Evolutionary conservation across 2,329 filamentous ascomycete genomes (phyloP).

Genomic region (Phaeosphaeria sp.): DNA sequence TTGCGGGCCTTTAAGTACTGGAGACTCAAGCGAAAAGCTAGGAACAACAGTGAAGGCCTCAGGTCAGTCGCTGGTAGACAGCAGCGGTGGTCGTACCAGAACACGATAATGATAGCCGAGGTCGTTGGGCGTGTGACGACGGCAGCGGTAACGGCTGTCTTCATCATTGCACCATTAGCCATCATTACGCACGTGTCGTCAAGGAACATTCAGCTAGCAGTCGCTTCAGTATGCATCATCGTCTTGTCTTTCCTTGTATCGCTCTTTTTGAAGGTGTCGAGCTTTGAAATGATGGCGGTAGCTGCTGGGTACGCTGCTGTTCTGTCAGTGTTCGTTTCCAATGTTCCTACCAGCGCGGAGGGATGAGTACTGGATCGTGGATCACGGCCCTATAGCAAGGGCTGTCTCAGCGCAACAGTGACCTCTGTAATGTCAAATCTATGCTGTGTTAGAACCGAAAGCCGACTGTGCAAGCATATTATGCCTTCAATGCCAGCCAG

Average conservation of each 20-base stretch:
- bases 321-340: constrained; percentile 26
- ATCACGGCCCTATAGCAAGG: too few species aligned
- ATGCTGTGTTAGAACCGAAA: too few species aligned
- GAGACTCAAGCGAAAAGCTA: constrained; percentile 15
- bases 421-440: too few species aligned
- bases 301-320: constrained; percentile 29
- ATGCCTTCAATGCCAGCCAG: too few species aligned
- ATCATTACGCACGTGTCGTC: constrained; percentile 23
- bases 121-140: constrained; percentile 21
- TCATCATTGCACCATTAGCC: constrained; percentile 24
- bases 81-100: constrained; percentile 24
- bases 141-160: constrained; percentile 23
- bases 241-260: constrained; percentile 26
- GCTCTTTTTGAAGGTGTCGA: constrained; percentile 26
- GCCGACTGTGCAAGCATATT: too few species aligned
- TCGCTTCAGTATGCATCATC: constrained; percentile 22
- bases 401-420: too few species aligned
- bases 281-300: constrained; percentile 31
- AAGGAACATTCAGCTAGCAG: constrained; percentile 16
- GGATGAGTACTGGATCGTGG: too few species aligned
- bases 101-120: constrained; percentile 28
- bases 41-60: constrained; percentile 10
- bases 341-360: too few species aligned
- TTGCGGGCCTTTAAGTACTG: constrained; percentile 19
- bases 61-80: constrained; percentile 6